Evolutionary conservation across 2,329 filamentous ascomycete species (phyloP).

Genomic region (Lasiodiplodia citricola): DNA sequence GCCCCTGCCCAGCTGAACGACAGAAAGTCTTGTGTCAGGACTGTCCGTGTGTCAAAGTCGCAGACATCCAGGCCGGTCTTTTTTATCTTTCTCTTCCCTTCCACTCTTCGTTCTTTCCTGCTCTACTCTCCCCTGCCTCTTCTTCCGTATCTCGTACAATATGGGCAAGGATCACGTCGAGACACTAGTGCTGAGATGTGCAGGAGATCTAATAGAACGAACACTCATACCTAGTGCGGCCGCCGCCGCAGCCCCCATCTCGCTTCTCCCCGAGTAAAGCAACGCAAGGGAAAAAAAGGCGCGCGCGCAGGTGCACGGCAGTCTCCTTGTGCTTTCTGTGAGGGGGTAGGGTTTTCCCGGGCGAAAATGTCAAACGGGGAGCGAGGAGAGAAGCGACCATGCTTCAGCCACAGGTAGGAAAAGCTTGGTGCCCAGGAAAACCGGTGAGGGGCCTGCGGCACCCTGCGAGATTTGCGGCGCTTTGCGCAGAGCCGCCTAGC

Average conservation of each 20-base stretch:
- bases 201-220: neutral
- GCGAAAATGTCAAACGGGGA: neutral
- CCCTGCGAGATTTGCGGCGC: neutral
- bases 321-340: neutral
- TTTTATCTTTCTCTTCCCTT: neutral
- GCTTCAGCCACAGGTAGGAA: neutral
- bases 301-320: neutral
- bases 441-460: neutral
- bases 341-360: neutral
- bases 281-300: neutral
- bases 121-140: neutral
- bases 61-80: conserved; percentile 1
- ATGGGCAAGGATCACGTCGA: neutral
- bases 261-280: neutral
- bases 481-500: neutral
- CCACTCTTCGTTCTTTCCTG: neutral
- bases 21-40: neutral
- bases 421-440: neutral
- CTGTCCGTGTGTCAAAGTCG: neutral
- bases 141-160: neutral
- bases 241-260: neutral
- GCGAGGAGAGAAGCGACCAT: neutral
- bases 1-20: neutral
- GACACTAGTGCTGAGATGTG: neutral
- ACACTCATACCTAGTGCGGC: neutral